Percentiles rank a stretch among this genome's conserved stretches.
phyloP scores from a whole-genome alignment of 257 asterid genomes.

The Ballota nigra region DNA sequence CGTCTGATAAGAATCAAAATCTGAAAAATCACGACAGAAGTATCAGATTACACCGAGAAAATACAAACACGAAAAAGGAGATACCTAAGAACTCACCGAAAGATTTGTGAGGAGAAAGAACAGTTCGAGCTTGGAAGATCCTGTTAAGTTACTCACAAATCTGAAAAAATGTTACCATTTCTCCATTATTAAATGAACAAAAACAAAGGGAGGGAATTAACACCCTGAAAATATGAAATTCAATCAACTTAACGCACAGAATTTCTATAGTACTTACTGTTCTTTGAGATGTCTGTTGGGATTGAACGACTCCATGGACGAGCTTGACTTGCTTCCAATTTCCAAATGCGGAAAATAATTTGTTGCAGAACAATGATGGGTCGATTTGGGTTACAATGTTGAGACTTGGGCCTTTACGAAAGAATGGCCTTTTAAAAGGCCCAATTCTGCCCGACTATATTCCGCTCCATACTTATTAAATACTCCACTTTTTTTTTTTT shows the following conservation, averaged over 20 bases:
- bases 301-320: slow-evolving; percentile 67
- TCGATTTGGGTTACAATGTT: too few relatives aligned
- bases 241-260: neutral
- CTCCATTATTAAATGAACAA: neutral
- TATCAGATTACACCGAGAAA: neutral
- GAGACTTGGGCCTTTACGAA: too few relatives aligned
- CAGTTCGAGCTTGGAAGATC: slow-evolving; percentile 68
- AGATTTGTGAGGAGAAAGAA: slow-evolving; percentile 47
- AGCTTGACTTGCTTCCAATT: slow-evolving; percentile 19
- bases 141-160: slow-evolving; percentile 78
- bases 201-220: neutral
- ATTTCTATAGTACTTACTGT: slow-evolving; percentile 39
- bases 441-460: too few relatives aligned
- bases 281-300: slow-evolving; percentile 72
- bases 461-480: too few relatives aligned
- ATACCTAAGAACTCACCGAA: slow-evolving; percentile 30
- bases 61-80: neutral
- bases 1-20: slow-evolving; percentile 53
- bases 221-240: neutral
- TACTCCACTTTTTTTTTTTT: too few relatives aligned
- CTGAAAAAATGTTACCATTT: slow-evolving; percentile 32
- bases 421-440: too few relatives aligned
- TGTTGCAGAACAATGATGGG: too few relatives aligned
- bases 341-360: too few relatives aligned
- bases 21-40: slow-evolving; percentile 31